A percentile compares a stretch with the other conserved stretches of the same genome.
Conservation (phyloP, 2,329 filamentous ascomycete species). For the Phialophora verrucosa region DNA sequence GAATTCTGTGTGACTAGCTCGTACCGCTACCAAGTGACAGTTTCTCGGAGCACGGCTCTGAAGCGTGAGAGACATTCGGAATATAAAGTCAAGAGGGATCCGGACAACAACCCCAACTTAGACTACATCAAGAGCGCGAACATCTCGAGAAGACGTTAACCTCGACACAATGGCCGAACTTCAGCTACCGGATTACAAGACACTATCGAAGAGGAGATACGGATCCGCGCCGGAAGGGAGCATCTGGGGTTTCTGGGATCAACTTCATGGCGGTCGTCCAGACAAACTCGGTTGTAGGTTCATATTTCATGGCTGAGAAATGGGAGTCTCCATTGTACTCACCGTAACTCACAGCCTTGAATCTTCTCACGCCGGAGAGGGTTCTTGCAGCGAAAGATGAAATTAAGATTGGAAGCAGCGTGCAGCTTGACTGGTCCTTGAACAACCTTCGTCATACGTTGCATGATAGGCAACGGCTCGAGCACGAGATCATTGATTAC, state of each 20-base stretch:
- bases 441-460: conserved; percentile 4
- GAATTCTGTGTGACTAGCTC: background rate
- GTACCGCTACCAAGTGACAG: background rate
- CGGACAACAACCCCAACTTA: background rate
- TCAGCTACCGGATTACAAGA: background rate
- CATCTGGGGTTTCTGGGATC: background rate
- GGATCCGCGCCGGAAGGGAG: background rate
- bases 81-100: background rate
- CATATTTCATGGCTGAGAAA: background rate
- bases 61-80: background rate
- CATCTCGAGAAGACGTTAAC: background rate
- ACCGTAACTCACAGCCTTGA: background rate
- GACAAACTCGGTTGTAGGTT: background rate
- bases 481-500: conserved; percentile 13
- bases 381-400: conserved; percentile 3
- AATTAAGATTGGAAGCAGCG: background rate
- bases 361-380: conserved; percentile 5
- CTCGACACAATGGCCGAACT: background rate
- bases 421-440: conserved; percentile 2
- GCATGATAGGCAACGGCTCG: conserved; percentile 4
- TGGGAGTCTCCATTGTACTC: background rate
- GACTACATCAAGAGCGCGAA: background rate
- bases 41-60: background rate
- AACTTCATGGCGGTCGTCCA: background rate
- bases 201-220: background rate